phyloP scores from a whole-genome alignment of 129 eudicot genomes.

The Flaveria brownii region DNA sequence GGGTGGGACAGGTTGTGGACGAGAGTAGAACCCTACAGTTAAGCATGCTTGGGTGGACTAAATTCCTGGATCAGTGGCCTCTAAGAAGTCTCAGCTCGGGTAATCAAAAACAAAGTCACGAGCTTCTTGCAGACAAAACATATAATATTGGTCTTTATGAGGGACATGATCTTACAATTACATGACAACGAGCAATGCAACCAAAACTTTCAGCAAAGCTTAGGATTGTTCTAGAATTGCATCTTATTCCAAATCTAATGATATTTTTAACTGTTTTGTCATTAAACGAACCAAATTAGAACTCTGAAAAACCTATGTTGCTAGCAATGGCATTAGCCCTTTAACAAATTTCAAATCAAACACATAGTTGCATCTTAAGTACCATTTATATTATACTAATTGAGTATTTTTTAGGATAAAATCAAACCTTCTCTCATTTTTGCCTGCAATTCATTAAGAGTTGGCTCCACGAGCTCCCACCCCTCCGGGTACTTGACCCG shows the following conservation, averaged over 20 bases:
- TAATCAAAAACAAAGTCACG: no score
- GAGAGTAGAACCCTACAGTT: no score
- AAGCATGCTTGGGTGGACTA: no score
- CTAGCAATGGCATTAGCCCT: not conserved
- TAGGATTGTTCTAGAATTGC: not conserved
- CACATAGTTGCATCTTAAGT: not conserved
- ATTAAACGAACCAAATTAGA: not conserved
- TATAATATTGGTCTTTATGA: no score
- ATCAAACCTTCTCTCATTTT: conserved; percentile 79
- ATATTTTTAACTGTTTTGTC: not conserved
- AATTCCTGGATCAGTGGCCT: no score
- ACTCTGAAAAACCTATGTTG: not conserved
- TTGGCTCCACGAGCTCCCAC: conserved; percentile 80
- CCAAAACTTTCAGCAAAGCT: not conserved
- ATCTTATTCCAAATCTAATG: no score
- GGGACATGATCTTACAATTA: no score
- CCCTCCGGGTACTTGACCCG: conserved; percentile 82
- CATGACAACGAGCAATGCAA: not conserved
- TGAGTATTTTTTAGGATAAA: not conserved
- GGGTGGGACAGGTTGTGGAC: no score
- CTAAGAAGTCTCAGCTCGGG: no score
- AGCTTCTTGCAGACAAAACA: no score
- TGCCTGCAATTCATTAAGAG: conserved; percentile 63
- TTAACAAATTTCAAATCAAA: not conserved
- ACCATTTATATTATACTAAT: not conserved